Conservation (phyloP, 805 yeast genomes). For the Saturnispora halmiae region DNA sequence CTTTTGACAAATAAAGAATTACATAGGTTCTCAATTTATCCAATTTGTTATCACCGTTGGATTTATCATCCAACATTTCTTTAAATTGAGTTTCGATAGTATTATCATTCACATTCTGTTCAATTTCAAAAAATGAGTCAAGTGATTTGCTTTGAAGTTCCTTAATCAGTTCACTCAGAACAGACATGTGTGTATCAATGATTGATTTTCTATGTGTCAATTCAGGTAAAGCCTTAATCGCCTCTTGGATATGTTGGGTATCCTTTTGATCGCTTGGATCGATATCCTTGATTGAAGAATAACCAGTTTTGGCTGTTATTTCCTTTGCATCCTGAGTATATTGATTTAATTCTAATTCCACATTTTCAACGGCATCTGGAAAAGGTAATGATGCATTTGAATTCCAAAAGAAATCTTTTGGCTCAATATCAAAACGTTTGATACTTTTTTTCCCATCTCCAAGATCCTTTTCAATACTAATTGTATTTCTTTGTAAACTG, state of each 20-base stretch:
- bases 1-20: slow-evolving; percentile 57
- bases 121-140: slow-evolving; percentile 90
- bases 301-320: slow-evolving; percentile 66
- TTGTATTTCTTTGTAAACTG: slow-evolving; percentile 71
- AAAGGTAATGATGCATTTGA: slow-evolving; percentile 80
- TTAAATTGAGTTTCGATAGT: slow-evolving; percentile 50
- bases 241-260: slow-evolving; percentile 66
- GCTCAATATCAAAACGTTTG: slow-evolving; percentile 79
- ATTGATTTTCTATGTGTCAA: slow-evolving; percentile 78
- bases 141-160: slow-evolving; percentile 79
- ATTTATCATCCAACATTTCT: slow-evolving; percentile 40
- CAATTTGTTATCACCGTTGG: slow-evolving; percentile 45
- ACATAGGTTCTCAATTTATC: slow-evolving; percentile 88
- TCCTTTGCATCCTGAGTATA: slow-evolving; percentile 87
- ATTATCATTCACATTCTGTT: slow-evolving; percentile 65
- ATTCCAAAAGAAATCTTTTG: slow-evolving; percentile 88
- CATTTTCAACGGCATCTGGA: slow-evolving; percentile 98
- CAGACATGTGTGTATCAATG: slow-evolving; percentile 95
- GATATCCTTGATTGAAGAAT: slow-evolving; percentile 65
- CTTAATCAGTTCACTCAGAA: slow-evolving; percentile 72
- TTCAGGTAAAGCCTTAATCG: slow-evolving; percentile 88
- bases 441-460: slow-evolving; percentile 29
- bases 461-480: slow-evolving; percentile 40
- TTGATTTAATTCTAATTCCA: slow-evolving; percentile 69
- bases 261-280: slow-evolving; percentile 50